Percentiles rank a stretch among this genome's conserved stretches.
phyloP scores from a whole-genome alignment of 495 filamentous ascomycete species.

The Acidiella bohemica region DNA sequence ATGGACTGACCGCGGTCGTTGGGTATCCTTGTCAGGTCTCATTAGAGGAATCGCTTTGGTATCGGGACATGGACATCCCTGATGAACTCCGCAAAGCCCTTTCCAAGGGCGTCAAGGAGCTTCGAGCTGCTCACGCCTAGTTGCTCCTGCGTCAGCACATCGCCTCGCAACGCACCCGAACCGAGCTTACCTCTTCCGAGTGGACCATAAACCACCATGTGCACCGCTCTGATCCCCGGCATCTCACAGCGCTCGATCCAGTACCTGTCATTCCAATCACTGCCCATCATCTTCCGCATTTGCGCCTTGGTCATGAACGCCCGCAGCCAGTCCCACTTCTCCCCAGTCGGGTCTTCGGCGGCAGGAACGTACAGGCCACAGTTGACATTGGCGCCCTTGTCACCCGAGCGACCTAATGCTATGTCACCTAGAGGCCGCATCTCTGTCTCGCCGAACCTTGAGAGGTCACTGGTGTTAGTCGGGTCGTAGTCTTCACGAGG shows the following conservation, averaged over 20 bases:
- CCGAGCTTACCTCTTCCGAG: constrained; percentile 23
- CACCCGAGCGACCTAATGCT: constrained; percentile 26
- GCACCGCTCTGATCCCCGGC: constrained; percentile 23
- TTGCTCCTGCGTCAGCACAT: not conserved
- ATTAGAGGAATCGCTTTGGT: constrained; percentile 18
- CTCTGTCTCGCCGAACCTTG: constrained; percentile 18
- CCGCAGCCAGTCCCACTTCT: constrained; percentile 27
- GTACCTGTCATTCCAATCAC: constrained; percentile 20
- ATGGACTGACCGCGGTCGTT: no score
- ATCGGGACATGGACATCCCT: constrained; percentile 20
- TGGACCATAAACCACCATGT: constrained; percentile 25
- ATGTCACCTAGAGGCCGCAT: constrained; percentile 23
- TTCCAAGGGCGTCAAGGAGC: constrained; percentile 24
- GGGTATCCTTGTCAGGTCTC: no score
- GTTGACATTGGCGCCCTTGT: constrained; percentile 29
- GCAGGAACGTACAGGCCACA: constrained; percentile 24
- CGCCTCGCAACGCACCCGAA: not conserved
- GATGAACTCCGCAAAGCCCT: constrained; percentile 26
- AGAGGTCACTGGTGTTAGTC: constrained; percentile 8
- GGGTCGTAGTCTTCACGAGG: constrained; percentile 15
- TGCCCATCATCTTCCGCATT: constrained; percentile 24
- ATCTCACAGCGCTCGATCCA: constrained; percentile 26
- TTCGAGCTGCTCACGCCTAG: constrained; percentile 18
- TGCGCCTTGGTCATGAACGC: constrained; percentile 21
- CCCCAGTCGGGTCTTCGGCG: constrained; percentile 1